phyloP scores from a whole-genome alignment of 768 basidiomycete species.

The Hypsizygus marmoreus region DNA sequence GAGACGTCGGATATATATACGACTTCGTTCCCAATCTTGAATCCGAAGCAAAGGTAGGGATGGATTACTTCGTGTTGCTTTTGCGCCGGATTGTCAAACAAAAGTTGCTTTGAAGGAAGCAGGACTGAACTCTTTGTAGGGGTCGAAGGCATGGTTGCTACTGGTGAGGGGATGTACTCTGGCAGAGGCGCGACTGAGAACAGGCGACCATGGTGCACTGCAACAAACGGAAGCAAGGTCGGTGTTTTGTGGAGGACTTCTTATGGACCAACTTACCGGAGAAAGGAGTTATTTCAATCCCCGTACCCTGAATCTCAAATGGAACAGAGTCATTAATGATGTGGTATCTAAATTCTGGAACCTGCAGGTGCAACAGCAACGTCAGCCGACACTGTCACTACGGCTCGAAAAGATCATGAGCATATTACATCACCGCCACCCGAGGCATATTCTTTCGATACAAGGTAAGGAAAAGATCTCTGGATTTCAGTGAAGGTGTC shows the following conservation, averaged over 20 bases:
- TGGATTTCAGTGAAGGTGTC: conserved; percentile 68
- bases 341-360: conserved; percentile 84
- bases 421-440: conserved; percentile 72
- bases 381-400: neutral
- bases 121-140: conserved; percentile 33
- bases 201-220: conserved; percentile 76
- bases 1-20: conserved; percentile 86
- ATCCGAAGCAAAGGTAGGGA: conserved; percentile 72
- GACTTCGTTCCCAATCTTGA: conserved; percentile 65
- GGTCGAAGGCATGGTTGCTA: conserved; percentile 35
- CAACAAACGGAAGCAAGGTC: conserved; percentile 7
- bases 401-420: neutral
- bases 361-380: conserved; percentile 40
- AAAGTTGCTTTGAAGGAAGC: conserved; percentile 20
- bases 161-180: conserved; percentile 42
- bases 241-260: neutral
- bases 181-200: conserved; percentile 47
- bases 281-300: conserved; percentile 66
- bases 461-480: conserved; percentile 80
- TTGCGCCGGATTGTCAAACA: conserved; percentile 2
- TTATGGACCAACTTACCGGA: conserved; percentile 48
- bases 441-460: conserved; percentile 73
- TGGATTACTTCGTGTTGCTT: conserved; percentile 35
- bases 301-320: conserved; percentile 69
- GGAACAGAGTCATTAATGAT: conserved; percentile 69